Conservation (phyloP, 352 stramenopile species). For the Elongisporangium senticosum region DNA sequence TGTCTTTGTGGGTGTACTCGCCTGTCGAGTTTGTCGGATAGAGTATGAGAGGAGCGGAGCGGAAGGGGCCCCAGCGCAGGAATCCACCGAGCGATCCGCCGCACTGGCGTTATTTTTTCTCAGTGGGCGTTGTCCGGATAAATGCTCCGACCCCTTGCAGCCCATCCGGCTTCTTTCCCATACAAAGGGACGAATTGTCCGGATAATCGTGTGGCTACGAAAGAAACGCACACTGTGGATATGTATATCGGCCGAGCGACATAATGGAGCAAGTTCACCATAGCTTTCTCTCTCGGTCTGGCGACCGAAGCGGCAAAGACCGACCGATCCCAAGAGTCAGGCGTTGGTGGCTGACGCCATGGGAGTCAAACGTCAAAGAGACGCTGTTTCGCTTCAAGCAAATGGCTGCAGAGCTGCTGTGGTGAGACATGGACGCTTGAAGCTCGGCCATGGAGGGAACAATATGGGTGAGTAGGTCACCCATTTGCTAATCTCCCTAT, state of each 20-base stretch:
- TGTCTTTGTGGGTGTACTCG: background rate
- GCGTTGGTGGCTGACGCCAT: background rate
- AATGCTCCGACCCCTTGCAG: background rate
- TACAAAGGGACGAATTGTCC: background rate
- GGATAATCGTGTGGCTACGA: background rate
- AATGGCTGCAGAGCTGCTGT: background rate
- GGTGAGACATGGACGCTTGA: background rate
- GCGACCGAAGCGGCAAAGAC: background rate
- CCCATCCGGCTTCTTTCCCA: background rate
- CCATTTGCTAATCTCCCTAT: constrained; percentile 4
- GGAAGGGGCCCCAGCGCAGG: constrained; percentile 22
- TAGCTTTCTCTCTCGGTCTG: background rate
- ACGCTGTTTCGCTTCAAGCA: background rate
- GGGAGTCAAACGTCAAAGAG: background rate
- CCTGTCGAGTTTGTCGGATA: background rate
- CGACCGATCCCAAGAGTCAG: background rate
- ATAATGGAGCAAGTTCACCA: background rate
- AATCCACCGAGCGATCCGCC: constrained; percentile 45
- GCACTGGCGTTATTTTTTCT: background rate
- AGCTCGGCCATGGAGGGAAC: background rate
- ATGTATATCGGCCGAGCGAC: background rate
- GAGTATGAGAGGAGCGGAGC: background rate
- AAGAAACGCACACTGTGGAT: background rate
- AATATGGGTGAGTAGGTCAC: background rate
- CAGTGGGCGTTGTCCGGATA: background rate